These are phyloP conservation scores for Fagopyrum homotropicum DNA, from an alignment of 148 eudicot genomes.

Conservation along the genomic window DNA sequence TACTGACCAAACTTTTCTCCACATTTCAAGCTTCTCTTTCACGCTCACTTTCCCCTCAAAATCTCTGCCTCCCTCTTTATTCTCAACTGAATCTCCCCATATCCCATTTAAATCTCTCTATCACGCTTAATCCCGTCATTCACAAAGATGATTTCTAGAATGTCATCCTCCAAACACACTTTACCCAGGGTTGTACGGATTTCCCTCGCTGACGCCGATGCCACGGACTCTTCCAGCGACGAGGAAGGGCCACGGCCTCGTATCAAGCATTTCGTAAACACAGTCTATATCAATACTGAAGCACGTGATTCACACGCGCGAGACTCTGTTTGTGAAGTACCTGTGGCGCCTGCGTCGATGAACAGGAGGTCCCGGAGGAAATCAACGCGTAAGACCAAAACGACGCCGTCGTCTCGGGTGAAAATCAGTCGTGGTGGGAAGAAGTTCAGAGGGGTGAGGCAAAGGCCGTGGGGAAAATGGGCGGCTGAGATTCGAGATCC, in stretches of 20 bases:
- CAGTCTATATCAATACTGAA: not conserved
- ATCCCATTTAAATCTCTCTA: not conserved
- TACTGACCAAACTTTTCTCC: not conserved
- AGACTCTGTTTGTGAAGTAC: no score
- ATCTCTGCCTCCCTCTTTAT: not conserved
- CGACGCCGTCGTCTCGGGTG: no score
- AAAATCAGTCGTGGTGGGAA: not conserved
- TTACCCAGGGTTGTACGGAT: not conserved
- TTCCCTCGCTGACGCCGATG: not conserved
- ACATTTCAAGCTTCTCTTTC: not conserved
- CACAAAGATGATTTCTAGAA: no score
- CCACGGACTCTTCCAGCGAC: not conserved
- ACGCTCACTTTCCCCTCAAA: not conserved
- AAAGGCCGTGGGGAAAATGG: slow-evolving; percentile 33
- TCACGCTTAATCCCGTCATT: not conserved
- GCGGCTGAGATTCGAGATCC: slow-evolving; percentile 91
- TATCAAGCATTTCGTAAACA: not conserved
- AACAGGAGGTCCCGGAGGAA: not conserved
- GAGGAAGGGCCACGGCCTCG: not conserved
- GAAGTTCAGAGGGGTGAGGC: slow-evolving; percentile 42
- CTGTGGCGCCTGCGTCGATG: not conserved
- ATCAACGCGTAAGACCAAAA: no score
- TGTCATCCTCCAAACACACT: no score
- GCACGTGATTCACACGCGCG: not conserved
- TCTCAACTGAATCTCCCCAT: not conserved